Base-by-base conservation (phyloP, 805 yeast genomes). In the Saccharomycopsis sp. region DNA sequence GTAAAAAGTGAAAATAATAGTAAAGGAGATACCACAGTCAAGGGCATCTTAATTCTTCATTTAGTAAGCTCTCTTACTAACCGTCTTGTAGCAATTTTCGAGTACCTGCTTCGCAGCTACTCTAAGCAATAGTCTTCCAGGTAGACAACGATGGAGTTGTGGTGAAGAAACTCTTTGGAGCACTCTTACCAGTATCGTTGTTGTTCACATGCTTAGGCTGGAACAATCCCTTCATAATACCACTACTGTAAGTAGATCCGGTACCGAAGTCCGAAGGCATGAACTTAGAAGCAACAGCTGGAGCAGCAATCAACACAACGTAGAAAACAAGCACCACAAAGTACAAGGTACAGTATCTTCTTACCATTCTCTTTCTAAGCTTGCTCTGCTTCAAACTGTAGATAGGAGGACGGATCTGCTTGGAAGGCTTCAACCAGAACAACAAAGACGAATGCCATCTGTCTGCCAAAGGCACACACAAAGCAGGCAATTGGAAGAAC, bases 391-490 rank as follows among this genome's bases (percentile, higher is more conserved):
- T 72, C 54, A 67, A 70, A 3, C 76, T 70, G 60, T 72, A 73
- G 9, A 84, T 71, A 5, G 67, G 66, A 9, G 68, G 70, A 49
- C 65, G 62, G n/a, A 72, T 62, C 42, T 75, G 70, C n/a, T 68
- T 66, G 2, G 74, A 73, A 1, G 89, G 88, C 57, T 75, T 79
- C 58, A 86, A 71, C 93, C 93, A 87, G 64, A 86, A 78, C 41
- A 87, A 72, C 66, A 83, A 73, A 72, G 82, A 72, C 1, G 90
- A 80, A 65, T 87, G 94, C 79, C 85, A 79, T 53, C 77, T 77
- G 65, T 85, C 87, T 52, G 84, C 76, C 63, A 76, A 84, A 0
- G 92, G 92, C 47, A 84, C 71, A 41, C 85, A 73, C 41, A 86
- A 69, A 15, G 86, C 61, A 1, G 91, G 91, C 8, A 84, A 70